phyloP scores from a whole-genome alignment of 495 filamentous ascomycete species.

The Hyaloscypha finlandica region DNA sequence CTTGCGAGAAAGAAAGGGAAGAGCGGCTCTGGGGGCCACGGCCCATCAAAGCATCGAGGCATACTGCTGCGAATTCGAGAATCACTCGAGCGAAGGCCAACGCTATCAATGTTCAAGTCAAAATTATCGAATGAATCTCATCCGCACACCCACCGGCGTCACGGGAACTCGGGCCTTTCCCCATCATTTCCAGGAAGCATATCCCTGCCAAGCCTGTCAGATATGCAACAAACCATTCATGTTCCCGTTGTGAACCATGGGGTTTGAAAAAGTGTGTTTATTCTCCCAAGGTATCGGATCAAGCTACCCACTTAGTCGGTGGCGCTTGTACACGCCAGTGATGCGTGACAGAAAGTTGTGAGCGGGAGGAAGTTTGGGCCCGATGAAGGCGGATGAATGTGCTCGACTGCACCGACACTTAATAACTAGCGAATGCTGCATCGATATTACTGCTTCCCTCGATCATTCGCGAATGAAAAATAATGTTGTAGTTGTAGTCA shows the following conservation, averaged over 20 bases:
- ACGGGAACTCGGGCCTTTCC: not conserved
- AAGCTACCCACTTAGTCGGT: not conserved
- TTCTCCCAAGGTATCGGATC: not conserved
- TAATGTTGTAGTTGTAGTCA: too few relatives aligned
- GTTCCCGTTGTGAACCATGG: not conserved
- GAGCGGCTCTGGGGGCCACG: conserved; percentile 26
- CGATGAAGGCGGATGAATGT: not conserved
- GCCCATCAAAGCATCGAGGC: not conserved
- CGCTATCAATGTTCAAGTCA: conserved; percentile 22
- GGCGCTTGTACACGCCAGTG: not conserved
- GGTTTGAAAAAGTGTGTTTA: not conserved
- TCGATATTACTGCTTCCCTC: too few relatives aligned
- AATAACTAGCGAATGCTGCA: too few relatives aligned
- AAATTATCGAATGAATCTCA: conserved; percentile 15
- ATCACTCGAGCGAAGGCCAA: not conserved
- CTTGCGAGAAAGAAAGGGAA: conserved; percentile 32
- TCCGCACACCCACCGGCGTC: not conserved
- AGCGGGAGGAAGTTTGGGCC: not conserved
- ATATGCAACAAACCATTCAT: not conserved
- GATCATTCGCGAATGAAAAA: too few relatives aligned
- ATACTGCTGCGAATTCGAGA: not conserved
- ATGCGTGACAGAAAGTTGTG: not conserved
- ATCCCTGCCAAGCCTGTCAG: not conserved
- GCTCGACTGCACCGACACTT: too few relatives aligned
- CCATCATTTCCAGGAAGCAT: not conserved